Base-by-base conservation (phyloP, 805 yeast genomes). In the Nakazawaea anatomiae region DNA sequence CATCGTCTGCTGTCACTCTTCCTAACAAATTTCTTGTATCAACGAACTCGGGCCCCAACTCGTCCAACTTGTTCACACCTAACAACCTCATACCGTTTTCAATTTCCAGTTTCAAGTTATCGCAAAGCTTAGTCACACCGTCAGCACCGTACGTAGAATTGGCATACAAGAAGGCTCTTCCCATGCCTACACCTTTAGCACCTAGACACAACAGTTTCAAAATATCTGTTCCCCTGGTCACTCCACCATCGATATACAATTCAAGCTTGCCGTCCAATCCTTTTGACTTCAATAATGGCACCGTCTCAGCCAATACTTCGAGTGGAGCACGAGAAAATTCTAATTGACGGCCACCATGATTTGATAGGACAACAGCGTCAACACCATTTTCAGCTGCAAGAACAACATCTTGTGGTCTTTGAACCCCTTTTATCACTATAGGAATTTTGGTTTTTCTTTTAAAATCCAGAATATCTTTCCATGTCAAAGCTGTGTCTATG, bases 331-430 rank as follows among this genome's bases (percentile, higher is more conserved):
- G 76, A 1, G 96, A 74, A 60, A 80, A 87, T 66, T 89, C 97
- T 51, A 89, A 70, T 66, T 89, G 96, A 55, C 96, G 74, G 42
- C 96, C 96, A 53, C 96, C 96, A 67, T 89, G 96, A 63, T 89
- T 89, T 2, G 95, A 87, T 47, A 89, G 60, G 4, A 89, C 89
- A 12, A 89, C 85, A 42, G 91, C 96, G 42, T 82, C 79, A 30
- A 79, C 76, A 5, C 95, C 95, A 58, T 76, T 68, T 56, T 87
- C 85, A 6, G 81, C 81, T 0, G 96, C 96, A 57, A 71, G 65
- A 12, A 88, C 63, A 0, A 86, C 90, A 62, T 89, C 96, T 55
- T 87, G 91, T 34, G 79, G 80, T 40, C 91, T 71, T 66, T 88
- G 95, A 27, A 89, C 83, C 52, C 96, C 96, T 65, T 89, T 89